Evolutionary conservation across 148 eudicot species (phyloP), one percentile per base, ranked within the genome.

Genomic region (Pharnaceum exiguum): DNA sequence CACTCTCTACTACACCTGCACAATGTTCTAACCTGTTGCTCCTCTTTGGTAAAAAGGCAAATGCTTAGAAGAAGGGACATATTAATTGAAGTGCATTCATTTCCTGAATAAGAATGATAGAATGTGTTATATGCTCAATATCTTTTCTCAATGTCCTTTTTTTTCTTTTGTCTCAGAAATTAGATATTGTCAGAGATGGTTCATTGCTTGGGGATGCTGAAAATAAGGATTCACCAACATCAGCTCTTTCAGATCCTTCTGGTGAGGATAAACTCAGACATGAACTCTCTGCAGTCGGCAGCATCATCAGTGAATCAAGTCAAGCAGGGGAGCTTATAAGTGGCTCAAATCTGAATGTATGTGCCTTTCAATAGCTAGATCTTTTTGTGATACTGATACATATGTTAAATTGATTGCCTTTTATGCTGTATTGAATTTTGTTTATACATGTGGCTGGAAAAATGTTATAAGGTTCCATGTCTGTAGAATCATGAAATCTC

Each of bases 221-320:
- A 71, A 79, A 67, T 65, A 81, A 76, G 35, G 88, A 79, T 53
- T 76, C 80, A 24, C 68, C 82, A 53, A 59, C 79, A 39, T 85
- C 82, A 45, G 75, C 75, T 55, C 37, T 73, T 13, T 65, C 40
- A 43, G 88, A 81, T 51, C 54, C 64, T 71, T 76, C 75, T 53
- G 69, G 52, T 70, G 76, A 70, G 66, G 46, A 40, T 42, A 75
- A 68, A 26, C 87, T 76, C 63, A 69, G 26, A 74, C 86, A 78
- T 68, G 83, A 77, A 57, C 62, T 81, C 46, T 88, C 90, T 35
- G 76, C 77, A 46, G 73, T 65, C 58, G 82, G 86, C 59, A 81
- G 98, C 75, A 66, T 82, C 16, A 61, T 87, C 47, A 70, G 79
- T 19, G 98, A 81, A 74, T 68, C 86, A 74, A 76, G 77, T 78